These are phyloP conservation scores for Lecanicillium sp. DNA, from an alignment of 2,329 filamentous ascomycete species.

Conservation along the genomic window DNA sequence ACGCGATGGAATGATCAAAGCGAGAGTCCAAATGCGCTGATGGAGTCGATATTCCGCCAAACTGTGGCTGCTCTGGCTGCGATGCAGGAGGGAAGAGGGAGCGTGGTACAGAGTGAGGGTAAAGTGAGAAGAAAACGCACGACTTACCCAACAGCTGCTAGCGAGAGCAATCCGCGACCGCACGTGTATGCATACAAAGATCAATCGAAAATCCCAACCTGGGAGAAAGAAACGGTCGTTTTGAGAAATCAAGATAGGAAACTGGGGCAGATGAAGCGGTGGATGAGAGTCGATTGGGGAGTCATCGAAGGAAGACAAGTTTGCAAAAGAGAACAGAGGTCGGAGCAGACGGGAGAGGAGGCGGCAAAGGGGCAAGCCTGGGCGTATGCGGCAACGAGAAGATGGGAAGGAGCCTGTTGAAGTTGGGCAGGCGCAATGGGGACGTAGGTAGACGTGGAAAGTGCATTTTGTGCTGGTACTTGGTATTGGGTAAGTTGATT, in stretches of 20 bases:
- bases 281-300: constrained; percentile 5
- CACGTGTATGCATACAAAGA: constrained; percentile 33
- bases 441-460: not conserved
- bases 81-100: not conserved
- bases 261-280: constrained; percentile 7
- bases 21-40: not conserved
- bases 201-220: constrained; percentile 13
- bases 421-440: not conserved
- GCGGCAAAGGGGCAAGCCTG: not conserved
- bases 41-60: not conserved
- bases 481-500: constrained; percentile 2
- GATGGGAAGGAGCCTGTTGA: not conserved
- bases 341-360: not conserved
- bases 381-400: not conserved
- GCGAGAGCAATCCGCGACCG: constrained; percentile 28
- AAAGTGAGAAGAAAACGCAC: constrained; percentile 11
- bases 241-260: constrained; percentile 11
- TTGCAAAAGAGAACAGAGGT: not conserved
- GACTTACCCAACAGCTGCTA: constrained; percentile 20
- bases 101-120: constrained; percentile 3
- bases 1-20: not conserved
- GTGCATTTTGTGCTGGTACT: not conserved
- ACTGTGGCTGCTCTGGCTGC: not conserved
- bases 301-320: not conserved
- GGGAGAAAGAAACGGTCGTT: constrained; percentile 3